phyloP scores from a whole-genome alignment of 2,329 filamentous ascomycete genomes.

The Penicillium sp. region DNA sequence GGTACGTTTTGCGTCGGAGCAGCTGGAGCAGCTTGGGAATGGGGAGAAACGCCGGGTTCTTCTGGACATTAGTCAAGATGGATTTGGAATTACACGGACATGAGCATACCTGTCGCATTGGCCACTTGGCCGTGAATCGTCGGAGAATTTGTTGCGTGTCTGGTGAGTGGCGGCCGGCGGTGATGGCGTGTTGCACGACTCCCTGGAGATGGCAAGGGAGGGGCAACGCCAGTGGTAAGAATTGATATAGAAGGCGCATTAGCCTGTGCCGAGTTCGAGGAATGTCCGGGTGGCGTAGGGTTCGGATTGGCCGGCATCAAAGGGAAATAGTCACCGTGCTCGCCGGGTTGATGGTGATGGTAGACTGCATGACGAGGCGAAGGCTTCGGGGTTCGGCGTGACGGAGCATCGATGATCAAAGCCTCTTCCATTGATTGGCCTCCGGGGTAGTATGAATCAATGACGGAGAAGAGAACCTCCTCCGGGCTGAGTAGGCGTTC shows the following conservation, averaged over 20 bases:
- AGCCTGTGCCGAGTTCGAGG: conserved; percentile 43
- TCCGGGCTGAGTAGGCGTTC: conserved; percentile 80
- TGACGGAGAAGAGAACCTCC: conserved; percentile 72
- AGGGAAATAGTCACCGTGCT: conserved; percentile 81
- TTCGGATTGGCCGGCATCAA: conserved; percentile 56
- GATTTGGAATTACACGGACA: neutral
- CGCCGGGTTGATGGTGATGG: conserved; percentile 59
- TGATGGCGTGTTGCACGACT: conserved; percentile 56
- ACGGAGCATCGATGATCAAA: conserved; percentile 81
- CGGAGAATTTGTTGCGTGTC: conserved; percentile 79
- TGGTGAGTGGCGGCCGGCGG: conserved; percentile 58
- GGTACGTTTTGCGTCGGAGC: conserved; percentile 30
- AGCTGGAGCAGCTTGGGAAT: conserved; percentile 24
- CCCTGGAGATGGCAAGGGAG: conserved; percentile 80
- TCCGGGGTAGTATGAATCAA: conserved; percentile 81
- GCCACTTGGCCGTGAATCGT: conserved; percentile 59
- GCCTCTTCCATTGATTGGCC: conserved; percentile 88
- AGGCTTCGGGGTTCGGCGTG: conserved; percentile 71
- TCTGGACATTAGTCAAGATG: conserved; percentile 9
- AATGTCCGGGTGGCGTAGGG: conserved; percentile 42
- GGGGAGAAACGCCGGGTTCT: conserved; percentile 29
- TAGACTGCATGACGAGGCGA: conserved; percentile 62
- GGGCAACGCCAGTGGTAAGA: conserved; percentile 74
- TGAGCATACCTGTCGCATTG: conserved; percentile 39
- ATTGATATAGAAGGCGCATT: conserved; percentile 70